Evolutionary conservation across 495 filamentous ascomycete species (phyloP).

Genomic region (Penicillium desertorum): DNA sequence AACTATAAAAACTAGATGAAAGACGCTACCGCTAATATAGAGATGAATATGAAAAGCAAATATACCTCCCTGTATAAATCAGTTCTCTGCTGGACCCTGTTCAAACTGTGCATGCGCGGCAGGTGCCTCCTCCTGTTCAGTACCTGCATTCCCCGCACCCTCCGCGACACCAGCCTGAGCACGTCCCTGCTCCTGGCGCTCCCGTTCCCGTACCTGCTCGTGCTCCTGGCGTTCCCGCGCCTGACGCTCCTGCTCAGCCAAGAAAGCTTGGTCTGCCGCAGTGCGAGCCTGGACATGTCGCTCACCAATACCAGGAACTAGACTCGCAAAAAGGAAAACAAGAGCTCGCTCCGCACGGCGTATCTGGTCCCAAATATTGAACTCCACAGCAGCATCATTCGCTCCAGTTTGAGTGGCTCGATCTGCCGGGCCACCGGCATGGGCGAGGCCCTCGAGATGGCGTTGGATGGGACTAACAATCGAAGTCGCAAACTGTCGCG

Average conservation of each 20-base stretch:
- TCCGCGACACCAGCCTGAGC: background rate
- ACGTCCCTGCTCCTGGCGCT: background rate
- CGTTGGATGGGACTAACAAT: constrained; percentile 62
- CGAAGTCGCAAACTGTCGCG: constrained; percentile 56
- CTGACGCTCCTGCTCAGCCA: constrained; percentile 49
- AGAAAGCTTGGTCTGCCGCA: constrained; percentile 45
- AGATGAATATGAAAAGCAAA: background rate
- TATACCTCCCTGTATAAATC: background rate
- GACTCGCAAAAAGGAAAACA: constrained; percentile 80
- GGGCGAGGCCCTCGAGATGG: constrained; percentile 72
- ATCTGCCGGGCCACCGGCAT: constrained; percentile 41
- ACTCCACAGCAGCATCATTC: background rate
- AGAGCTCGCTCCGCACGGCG: constrained; percentile 69
- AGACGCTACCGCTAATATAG: constrained; percentile 1
- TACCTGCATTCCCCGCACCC: background rate
- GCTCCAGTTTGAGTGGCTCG: constrained; percentile 26
- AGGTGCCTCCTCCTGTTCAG: background rate
- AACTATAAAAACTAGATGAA: background rate
- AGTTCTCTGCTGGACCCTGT: background rate
- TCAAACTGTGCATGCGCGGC: background rate
- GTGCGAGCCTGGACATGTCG: constrained; percentile 72
- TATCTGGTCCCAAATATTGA: constrained; percentile 44
- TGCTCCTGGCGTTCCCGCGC: constrained; percentile 4
- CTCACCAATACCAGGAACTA: constrained; percentile 83
- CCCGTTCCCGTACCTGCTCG: constrained; percentile 3